Base-by-base conservation (phyloP, 2,329 filamentous ascomycete species). In the Penicillium sp. region DNA sequence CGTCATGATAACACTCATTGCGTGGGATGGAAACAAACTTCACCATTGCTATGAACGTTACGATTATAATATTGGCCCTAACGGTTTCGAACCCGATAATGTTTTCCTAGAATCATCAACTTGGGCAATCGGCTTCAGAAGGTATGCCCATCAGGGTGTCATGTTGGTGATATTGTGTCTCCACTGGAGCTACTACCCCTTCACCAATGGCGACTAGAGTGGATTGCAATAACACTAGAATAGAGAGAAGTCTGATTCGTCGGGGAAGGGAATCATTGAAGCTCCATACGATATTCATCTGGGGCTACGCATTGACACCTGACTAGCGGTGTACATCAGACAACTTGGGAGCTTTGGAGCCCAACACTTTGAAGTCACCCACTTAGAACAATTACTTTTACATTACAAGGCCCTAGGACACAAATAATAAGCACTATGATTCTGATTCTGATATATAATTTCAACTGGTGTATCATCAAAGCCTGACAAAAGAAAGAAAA, bases 391-490 rank as follows among this genome's bases (percentile, higher is more conserved):
- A 29, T 29, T 18, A 7, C 2, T 29, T 11, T 8, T 29, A 16
- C 13, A 16, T 34, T 35, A 7, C 5, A 20, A 32, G n/a, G 14
- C 20, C 13, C 13, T 7, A 22, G 4, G 18, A 22, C 14, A 35
- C 22, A 24, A 24, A 51, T 32, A 50, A 42, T 46, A 46, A 55
- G 32, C 48, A 55, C 38, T 55, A 55, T 53, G 11, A 53, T 53
- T 53, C 44, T 53, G 44, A 40, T 51, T 55, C 53, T 55, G 55
- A 55, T 57, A 57, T 57, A 57, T 57, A 57, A 55, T 57, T 57
- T 57, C 40, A 50, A 45, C 45, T 50, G 55, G 55, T 57, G 51
- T 57, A 57, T 57, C 55, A 55, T 57, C 51, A 49, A 57, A 52
- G 32, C 44, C 44, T 29, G 40, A 43, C 48, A 54, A 49, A 37